Evolutionary conservation across 2,329 filamentous ascomycete genomes (phyloP).

Genomic region (Claviceps sp.): DNA sequence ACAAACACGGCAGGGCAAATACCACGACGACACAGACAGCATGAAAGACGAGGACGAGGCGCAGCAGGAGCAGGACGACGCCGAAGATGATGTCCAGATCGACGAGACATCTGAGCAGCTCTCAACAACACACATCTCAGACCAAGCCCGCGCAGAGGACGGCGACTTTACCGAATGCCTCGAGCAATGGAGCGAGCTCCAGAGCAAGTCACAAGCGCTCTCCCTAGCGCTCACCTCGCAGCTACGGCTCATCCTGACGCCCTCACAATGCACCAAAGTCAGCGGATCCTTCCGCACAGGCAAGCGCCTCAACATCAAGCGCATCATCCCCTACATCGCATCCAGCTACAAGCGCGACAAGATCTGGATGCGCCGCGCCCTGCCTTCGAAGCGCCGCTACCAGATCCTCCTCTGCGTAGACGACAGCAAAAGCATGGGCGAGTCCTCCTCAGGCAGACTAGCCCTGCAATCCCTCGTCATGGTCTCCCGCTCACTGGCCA

Average conservation of each 20-base stretch:
- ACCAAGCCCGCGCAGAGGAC: constrained; percentile 29
- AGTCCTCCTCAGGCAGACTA: constrained; percentile 59
- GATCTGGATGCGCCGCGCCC: constrained; percentile 94
- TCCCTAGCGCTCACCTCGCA: constrained; percentile 87
- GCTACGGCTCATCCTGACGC: constrained; percentile 85
- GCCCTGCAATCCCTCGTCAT: constrained; percentile 92
- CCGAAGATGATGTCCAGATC: constrained; percentile 35
- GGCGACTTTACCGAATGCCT: constrained; percentile 45
- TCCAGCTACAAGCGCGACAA: constrained; percentile 98
- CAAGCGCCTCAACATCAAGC: constrained; percentile 97
- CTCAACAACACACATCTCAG: constrained; percentile 57
- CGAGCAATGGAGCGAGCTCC: constrained; percentile 73
- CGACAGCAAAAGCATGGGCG: constrained; percentile 88
- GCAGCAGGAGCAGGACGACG: constrained; percentile 36
- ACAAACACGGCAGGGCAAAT: constrained; percentile 44
- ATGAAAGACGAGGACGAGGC: constrained; percentile 19
- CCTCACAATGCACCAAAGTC: constrained; percentile 89
- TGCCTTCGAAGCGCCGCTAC: constrained; percentile 88
- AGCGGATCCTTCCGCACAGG: constrained; percentile 94
- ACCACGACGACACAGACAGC: constrained; percentile 34
- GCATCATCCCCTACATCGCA: constrained; percentile 98
- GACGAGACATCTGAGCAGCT: constrained; percentile 49
- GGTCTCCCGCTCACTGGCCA: constrained; percentile 71
- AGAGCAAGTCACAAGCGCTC: constrained; percentile 69
- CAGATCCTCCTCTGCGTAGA: constrained; percentile 97